Base-by-base conservation (phyloP, 495 filamentous ascomycete species). In the Lasiosphaeria miniovina region DNA sequence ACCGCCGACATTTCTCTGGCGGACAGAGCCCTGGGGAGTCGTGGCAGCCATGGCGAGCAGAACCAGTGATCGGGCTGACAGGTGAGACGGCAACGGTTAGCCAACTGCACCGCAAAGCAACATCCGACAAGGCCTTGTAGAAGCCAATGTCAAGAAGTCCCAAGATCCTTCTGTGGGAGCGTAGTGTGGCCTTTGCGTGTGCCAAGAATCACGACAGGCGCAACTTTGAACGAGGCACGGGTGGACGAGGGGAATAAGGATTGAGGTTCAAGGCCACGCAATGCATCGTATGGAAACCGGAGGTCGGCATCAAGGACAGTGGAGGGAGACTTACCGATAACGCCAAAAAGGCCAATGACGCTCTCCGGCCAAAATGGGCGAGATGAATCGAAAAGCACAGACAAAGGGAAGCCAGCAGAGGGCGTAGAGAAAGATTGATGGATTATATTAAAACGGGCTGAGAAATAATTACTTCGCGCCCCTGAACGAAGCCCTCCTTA, bases 1-100 rank as follows among this genome's bases (percentile, higher is more conserved):
- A 58, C 64, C 68, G 55, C 67, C 70, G 57, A 82, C 78, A 56
- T 78, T 80, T 60, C 81, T 72, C 71, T 83, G 81, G 65, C 82
- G 80, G 70, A 83, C 65, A 67, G 75, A 77, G 63, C 79, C 78
- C 66, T 79, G 75, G 54, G 76, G 75, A 57, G 74, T 67, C 56
- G 75, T 57, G 50, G 68, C 70, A 71, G 68, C 70, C 77, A 78
- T 80, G 64, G 38, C 63, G 67, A 67, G 65, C 58, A 65, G 54
- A 49, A 55, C 57, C 54, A 50, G 49, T 38, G 57, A 59, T 46
- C 46, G 60, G 53, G 58, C 57, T 46, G 4, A 56, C n/a, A 33
- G 14, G 15, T 33, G 14, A 49, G 31, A 51, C n/a, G n/a, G 36
- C 4, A 50, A 36, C 34, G 50, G 41, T 63, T 54, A 58, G 54